Percentiles rank a stretch among this genome's conserved stretches.
These are phyloP conservation scores for Alliaria petiolata DNA, from an alignment of 345 rosid genomes.

Conservation along the genomic window DNA sequence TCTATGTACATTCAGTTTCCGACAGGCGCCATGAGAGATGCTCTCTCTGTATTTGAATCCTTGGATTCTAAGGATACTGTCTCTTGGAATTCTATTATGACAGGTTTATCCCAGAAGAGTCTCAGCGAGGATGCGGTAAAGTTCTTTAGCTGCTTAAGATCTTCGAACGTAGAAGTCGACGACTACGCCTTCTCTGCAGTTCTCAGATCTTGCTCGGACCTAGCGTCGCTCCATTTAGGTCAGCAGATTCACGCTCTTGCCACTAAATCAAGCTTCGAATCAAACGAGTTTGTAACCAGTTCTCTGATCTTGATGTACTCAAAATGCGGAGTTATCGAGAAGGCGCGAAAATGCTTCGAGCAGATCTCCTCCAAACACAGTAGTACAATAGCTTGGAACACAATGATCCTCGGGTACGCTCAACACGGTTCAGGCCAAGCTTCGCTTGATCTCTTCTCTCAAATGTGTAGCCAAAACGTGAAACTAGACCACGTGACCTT, in stretches of 20 bases:
- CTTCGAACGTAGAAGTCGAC: constrained; percentile 45
- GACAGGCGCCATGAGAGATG: constrained; percentile 46
- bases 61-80: constrained; percentile 60
- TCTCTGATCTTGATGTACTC: constrained; percentile 75
- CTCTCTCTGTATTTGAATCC: constrained; percentile 44
- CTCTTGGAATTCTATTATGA: constrained; percentile 73
- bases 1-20: constrained; percentile 57
- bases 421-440: constrained; percentile 62
- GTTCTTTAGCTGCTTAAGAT: constrained; percentile 48
- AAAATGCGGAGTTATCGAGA: constrained; percentile 63
- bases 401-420: constrained; percentile 71
- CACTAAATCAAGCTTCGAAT: constrained; percentile 49
- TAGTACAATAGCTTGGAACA: constrained; percentile 67
- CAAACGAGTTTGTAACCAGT: constrained; percentile 69
- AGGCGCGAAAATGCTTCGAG: constrained; percentile 55
- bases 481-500: constrained; percentile 69
- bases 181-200: constrained; percentile 70
- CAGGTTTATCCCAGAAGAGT: constrained; percentile 60
- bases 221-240: constrained; percentile 67
- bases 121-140: constrained; percentile 53
- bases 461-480: constrained; percentile 50
- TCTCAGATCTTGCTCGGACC: constrained; percentile 71
- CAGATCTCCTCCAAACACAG: constrained; percentile 41
- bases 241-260: constrained; percentile 60
- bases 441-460: constrained; percentile 56